Evolutionary conservation across 2,329 filamentous ascomycete species (phyloP), one percentile per base, ranked within the genome.

Genomic region (Neopestalotiopsis rosae): DNA sequence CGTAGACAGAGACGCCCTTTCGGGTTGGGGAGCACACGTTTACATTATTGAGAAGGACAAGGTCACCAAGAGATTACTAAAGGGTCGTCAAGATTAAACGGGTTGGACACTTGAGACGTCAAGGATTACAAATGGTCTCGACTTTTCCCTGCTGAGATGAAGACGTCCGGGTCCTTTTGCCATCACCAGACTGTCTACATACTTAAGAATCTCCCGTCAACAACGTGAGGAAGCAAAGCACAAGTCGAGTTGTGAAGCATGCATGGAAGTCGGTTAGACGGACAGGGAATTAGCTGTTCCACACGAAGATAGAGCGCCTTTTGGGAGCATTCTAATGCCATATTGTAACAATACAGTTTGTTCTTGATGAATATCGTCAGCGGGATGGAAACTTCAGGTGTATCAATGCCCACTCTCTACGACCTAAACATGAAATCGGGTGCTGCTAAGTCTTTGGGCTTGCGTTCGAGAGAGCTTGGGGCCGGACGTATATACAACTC

Each of bases 1-100:
- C 70, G 94, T 98, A 69, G 96, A 99, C 83, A 90, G 96, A 84
- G 96, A 99, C 83, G 96, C 96, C 66, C 87, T 99, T 72, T 98
- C 95, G 49, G 96, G 96, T 73, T 98, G 96, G 96, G 96, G 96
- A 80, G 96, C 96, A 52, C 94, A 99, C 80, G 96, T 99, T 76
- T 99, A 98, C 86, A 97, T 99, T 79, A 97, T 99, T 82, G 96
- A 98, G 88, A 99, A 99, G 89, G 95, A 97, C 86, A 98, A 98
- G 92, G 94, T 99, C 72, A 98, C 96, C 78, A 98, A 98, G 92
- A 89, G 96, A 81, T 90, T 99, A 90, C 87, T 99, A 82, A 98
- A 98, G 90, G 95, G 95, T 80, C 91, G 95, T 86, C 95, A 98
- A 86, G 95, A 98, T 82, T 95, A 94, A 80, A 76, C 42, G 66